Base-by-base conservation (phyloP, 2,329 filamentous ascomycete species). In the Venturia oleaginea region DNA sequence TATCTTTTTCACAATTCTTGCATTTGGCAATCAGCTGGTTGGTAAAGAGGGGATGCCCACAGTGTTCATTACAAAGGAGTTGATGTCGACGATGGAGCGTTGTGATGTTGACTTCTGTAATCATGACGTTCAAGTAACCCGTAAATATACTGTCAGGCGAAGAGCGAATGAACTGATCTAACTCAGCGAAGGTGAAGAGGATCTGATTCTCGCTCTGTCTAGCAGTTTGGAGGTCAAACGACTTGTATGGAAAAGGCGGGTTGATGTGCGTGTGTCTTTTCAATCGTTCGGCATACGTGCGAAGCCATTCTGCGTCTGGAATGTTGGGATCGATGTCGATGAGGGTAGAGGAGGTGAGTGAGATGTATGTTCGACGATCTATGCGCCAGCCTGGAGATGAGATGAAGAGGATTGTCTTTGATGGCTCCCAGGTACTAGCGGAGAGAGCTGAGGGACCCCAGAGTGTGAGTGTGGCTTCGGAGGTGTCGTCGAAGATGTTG, bases 401-500 rank as follows among this genome's bases (percentile, higher is more conserved):
- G 43, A 85, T 76, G 43, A 85, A 74, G 0, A 85, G 71, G 5
- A 83, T 70, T 0, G 82, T 84, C 27, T 77, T 69, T 42, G 78
- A 80, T 3, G 82, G 77, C 4, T 70, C 66, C 78, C 83, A 84
- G 1, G 70, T 63, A 6, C 75, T 72, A 2, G 78, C 76, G 0
- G 79, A 81, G 38, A 72, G 69, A 61, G 80, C 76, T 57, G 81
- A 73, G n/a, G 79, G 76, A 42, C 78, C 79, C 79, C 83, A 86
- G 4, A 86, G 73, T 19, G 79, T 83, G n/a, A 86, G 72, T 1
- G 76, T 74, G 4, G 79, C 79, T 66, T 80, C 78, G 1, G 78
- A 78, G 0, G 83, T 86, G 68, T 86, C 79, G 70, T 87, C 85
- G 68, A 84, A 84, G 11, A 86, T 72, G 4, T 76, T 73, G 4